A percentile compares a stretch with the other conserved stretches of the same genome.
phyloP scores from a whole-genome alignment of 2,329 filamentous ascomycete genomes.

The Exophiala phaeomuriformis region DNA sequence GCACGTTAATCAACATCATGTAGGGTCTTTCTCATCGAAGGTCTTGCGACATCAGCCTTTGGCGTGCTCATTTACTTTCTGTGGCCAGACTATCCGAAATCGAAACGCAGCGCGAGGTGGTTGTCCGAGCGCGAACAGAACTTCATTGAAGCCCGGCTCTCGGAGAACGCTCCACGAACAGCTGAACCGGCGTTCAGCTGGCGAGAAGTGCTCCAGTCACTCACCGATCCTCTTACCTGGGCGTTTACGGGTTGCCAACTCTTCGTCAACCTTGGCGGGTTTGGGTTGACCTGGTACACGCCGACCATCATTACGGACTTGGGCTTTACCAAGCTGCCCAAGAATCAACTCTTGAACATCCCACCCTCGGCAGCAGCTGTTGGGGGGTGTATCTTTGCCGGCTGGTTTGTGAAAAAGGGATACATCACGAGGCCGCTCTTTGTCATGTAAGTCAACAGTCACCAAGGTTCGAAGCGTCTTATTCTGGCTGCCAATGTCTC shows the following conservation, averaged over 20 bases:
- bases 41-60: constrained; percentile 33
- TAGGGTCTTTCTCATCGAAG: constrained; percentile 32
- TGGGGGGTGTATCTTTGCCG: background rate
- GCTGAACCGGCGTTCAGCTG: background rate
- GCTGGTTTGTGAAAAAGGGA: background rate
- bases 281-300: background rate
- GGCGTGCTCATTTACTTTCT: constrained; percentile 40
- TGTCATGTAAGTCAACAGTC: too few relatives aligned
- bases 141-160: background rate
- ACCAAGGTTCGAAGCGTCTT: too few relatives aligned
- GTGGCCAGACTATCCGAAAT: constrained; percentile 44
- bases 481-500: too few relatives aligned
- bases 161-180: background rate
- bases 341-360: background rate
- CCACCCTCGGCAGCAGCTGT: background rate
- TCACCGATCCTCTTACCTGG: background rate
- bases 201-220: background rate
- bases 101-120: constrained; percentile 36
- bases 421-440: background rate
- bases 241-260: background rate
- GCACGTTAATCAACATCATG: background rate
- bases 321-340: background rate
- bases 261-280: background rate
- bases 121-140: constrained; percentile 39
- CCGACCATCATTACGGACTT: background rate